phyloP scores from a whole-genome alignment of 495 filamentous ascomycete genomes.

The Friedmanniomyces endolithicus region DNA sequence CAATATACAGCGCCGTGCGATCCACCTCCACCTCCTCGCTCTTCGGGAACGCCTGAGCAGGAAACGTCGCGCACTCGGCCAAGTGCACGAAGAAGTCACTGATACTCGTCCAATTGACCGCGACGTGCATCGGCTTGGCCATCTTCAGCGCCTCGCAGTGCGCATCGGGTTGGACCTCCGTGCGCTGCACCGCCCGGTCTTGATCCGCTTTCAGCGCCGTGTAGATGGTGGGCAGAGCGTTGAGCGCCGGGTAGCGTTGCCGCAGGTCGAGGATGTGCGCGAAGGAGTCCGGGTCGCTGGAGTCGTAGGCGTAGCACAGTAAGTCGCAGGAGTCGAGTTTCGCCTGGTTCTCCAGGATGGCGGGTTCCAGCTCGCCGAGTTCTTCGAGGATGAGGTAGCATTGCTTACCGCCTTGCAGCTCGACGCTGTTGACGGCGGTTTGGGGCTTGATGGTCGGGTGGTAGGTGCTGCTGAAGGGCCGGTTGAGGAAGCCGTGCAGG shows the following conservation, averaged over 20 bases:
- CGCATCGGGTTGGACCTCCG: constrained; percentile 81
- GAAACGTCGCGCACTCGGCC: constrained; percentile 83
- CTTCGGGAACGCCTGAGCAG: constrained; percentile 75
- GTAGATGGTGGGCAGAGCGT: constrained; percentile 79
- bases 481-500: constrained; percentile 78
- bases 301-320: constrained; percentile 92
- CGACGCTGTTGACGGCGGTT: constrained; percentile 88
- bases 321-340: constrained; percentile 91
- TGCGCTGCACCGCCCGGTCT: constrained; percentile 86
- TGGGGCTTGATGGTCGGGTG: constrained; percentile 89
- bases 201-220: constrained; percentile 86
- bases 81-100: constrained; percentile 78
- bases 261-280: constrained; percentile 76
- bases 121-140: constrained; percentile 82
- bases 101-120: constrained; percentile 80
- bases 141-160: constrained; percentile 73
- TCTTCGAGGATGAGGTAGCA: constrained; percentile 93
- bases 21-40: constrained; percentile 72
- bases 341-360: constrained; percentile 79
- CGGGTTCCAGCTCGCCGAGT: constrained; percentile 86
- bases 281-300: constrained; percentile 88
- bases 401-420: constrained; percentile 89
- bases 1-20: constrained; percentile 72
- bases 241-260: constrained; percentile 61
- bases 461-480: constrained; percentile 75